A percentile compares a stretch with the other conserved stretches of the same genome.
phyloP scores from a whole-genome alignment of 2,329 filamentous ascomycete genomes.

The Fusarium xyrophilum region DNA sequence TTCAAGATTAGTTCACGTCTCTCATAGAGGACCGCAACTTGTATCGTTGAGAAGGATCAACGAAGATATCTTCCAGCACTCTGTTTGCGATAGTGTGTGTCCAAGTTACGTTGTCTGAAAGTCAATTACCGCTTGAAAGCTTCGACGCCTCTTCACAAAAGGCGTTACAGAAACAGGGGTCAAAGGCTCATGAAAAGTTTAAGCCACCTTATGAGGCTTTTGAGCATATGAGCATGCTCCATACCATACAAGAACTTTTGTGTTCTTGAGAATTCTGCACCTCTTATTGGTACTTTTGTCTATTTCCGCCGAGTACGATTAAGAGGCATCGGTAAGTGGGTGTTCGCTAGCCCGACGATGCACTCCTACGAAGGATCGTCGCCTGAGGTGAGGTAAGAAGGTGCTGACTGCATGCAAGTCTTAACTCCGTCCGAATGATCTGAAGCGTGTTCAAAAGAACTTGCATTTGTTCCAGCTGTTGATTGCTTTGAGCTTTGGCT shows the following conservation, averaged over 20 bases:
- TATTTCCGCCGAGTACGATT: background rate
- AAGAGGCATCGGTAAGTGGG: background rate
- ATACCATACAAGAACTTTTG: background rate
- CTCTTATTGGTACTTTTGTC: background rate
- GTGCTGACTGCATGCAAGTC: background rate
- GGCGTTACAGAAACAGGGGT: background rate
- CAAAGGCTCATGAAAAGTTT: background rate
- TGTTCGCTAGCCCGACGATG: background rate
- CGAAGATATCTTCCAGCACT: background rate
- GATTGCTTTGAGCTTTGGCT: background rate
- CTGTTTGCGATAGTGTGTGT: background rate
- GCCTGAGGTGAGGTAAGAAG: background rate
- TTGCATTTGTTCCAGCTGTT: background rate
- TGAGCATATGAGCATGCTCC: background rate
- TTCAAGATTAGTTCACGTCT: background rate
- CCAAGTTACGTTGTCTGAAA: background rate
- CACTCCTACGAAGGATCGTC: background rate
- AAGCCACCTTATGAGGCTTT: background rate
- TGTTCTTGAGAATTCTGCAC: background rate
- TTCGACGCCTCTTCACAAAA: background rate
- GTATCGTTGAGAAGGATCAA: background rate
- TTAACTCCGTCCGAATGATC: background rate
- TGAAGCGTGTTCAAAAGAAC: background rate
- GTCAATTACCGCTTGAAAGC: background rate
- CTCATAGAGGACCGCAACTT: background rate